These are phyloP conservation scores for Hypoxylon rickii DNA, from an alignment of 495 filamentous ascomycete species.

Conservation along the genomic window DNA sequence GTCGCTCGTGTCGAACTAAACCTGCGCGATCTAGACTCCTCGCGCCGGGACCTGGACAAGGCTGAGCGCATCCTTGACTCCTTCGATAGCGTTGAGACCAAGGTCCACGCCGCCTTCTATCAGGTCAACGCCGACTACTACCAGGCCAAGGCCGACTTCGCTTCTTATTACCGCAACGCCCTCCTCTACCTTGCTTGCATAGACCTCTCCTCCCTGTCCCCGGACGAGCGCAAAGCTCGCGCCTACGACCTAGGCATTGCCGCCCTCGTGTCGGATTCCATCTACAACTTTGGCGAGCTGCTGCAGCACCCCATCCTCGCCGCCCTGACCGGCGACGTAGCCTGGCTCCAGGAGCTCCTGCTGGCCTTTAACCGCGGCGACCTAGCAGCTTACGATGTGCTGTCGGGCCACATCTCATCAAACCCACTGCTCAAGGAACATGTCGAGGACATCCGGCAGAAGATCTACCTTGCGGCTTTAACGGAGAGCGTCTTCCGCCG, in stretches of 20 bases:
- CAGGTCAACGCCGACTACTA: constrained; percentile 93
- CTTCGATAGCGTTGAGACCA: constrained; percentile 94
- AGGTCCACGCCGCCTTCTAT: constrained; percentile 97
- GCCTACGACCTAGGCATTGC: constrained; percentile 93
- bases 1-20: constrained; percentile 87
- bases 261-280: constrained; percentile 87
- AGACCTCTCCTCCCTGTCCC: constrained; percentile 71
- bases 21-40: constrained; percentile 71
- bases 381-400: constrained; percentile 79
- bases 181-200: constrained; percentile 98
- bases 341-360: constrained; percentile 90
- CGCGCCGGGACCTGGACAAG: constrained; percentile 82
- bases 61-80: constrained; percentile 85
- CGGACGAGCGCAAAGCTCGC: constrained; percentile 72
- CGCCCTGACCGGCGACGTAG: constrained; percentile 65
- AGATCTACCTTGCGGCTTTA: constrained; percentile 93
- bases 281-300: constrained; percentile 99
- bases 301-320: constrained; percentile 96
- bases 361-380: constrained; percentile 98
- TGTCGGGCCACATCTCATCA: constrained; percentile 75
- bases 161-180: constrained; percentile 93
- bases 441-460: constrained; percentile 84
- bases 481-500: constrained; percentile 97
- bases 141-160: constrained; percentile 89
- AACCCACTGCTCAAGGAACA: constrained; percentile 80